Percentiles rank a stretch among this genome's conserved stretches.
Evolutionary conservation across 225 moss, liverwort and hornwort species (phyloP).

Genomic region (Bryum argenteum): DNA sequence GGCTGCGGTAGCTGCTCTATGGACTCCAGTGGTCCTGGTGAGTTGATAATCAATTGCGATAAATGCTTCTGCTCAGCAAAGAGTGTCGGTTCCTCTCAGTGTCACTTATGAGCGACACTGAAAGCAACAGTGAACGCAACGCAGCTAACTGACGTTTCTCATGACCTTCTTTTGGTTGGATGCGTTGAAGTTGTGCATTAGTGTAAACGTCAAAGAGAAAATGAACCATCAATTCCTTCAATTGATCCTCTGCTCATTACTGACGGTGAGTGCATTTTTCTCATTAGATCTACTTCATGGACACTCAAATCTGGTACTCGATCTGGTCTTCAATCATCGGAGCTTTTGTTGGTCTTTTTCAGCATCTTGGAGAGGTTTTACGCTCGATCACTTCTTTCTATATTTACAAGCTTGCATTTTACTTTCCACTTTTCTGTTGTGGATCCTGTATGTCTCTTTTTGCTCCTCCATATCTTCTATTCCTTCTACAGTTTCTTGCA

Average conservation of each 20-base stretch:
- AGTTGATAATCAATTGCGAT: constrained; percentile 17
- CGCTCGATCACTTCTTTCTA: constrained; percentile 13
- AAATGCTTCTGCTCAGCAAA: neutral
- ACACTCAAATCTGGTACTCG: constrained; percentile 94
- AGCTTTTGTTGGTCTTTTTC: constrained; percentile 89
- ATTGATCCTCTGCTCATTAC: constrained; percentile 3
- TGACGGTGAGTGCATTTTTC: constrained; percentile 24
- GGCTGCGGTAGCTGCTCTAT: constrained; percentile 65
- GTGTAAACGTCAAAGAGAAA: neutral
- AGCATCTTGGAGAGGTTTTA: constrained; percentile 91
- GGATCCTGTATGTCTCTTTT: neutral
- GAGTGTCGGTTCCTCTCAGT: constrained; percentile 5
- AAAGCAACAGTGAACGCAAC: neutral
- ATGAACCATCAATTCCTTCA: constrained; percentile 10
- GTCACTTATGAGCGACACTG: neutral
- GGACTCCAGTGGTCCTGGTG: constrained; percentile 95
- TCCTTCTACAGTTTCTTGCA: neutral
- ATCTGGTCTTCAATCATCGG: constrained; percentile 87
- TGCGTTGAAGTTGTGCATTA: constrained; percentile 2
- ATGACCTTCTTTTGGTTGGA: neutral
- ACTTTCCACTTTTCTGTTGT: neutral
- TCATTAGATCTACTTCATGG: constrained; percentile 92
- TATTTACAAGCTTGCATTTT: constrained; percentile 4
- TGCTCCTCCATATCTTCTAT: neutral
- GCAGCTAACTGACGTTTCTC: neutral